Evolutionary conservation across 768 basidiomycete genomes (phyloP).

Genomic region (Suillus decipiens): DNA sequence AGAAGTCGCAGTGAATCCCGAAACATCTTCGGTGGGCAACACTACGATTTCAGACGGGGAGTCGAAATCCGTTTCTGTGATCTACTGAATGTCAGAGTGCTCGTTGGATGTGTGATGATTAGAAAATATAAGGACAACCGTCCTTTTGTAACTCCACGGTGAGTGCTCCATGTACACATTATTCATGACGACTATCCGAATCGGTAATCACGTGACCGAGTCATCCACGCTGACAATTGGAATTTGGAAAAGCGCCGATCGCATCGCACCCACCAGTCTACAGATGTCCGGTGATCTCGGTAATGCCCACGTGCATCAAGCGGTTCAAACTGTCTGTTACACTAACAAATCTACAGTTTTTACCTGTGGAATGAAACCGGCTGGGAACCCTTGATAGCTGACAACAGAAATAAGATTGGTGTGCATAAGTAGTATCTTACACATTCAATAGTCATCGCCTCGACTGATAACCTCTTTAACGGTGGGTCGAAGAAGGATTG

Average conservation of each 20-base stretch:
- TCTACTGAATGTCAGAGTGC: not conserved
- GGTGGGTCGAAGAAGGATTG: constrained; percentile 81
- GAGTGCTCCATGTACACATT: not conserved
- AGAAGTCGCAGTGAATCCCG: constrained; percentile 26
- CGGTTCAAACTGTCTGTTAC: not conserved
- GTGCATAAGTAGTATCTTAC: not conserved
- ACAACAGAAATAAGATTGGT: not conserved
- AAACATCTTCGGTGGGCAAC: constrained; percentile 22
- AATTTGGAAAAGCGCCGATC: not conserved
- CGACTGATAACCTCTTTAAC: constrained; percentile 84
- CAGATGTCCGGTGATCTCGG: not conserved
- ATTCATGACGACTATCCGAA: constrained; percentile 2
- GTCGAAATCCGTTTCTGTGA: not conserved
- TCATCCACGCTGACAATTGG: not conserved
- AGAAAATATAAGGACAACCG: not conserved
- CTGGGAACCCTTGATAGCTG: not conserved
- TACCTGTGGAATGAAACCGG: not conserved
- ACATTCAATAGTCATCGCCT: constrained; percentile 73
- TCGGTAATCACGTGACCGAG: constrained; percentile 3
- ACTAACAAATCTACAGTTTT: not conserved
- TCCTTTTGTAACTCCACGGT: not conserved
- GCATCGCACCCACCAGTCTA: not conserved
- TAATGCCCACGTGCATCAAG: not conserved
- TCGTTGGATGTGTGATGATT: not conserved
- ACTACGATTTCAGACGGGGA: not conserved